These are phyloP conservation scores for Auriscalpium microsporum DNA, from an alignment of 768 basidiomycete species.

Conservation along the genomic window DNA sequence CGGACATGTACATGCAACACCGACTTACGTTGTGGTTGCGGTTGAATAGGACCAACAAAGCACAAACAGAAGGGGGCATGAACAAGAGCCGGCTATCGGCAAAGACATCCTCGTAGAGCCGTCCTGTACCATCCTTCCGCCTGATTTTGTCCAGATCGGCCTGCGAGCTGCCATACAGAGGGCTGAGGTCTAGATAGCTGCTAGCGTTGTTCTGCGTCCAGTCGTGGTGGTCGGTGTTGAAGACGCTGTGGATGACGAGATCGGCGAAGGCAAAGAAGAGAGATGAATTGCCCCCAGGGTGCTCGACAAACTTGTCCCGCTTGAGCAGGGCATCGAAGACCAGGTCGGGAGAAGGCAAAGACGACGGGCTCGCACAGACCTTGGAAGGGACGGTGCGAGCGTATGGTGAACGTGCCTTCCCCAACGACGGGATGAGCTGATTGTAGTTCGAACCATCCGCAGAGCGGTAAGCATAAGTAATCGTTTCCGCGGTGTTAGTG, in stretches of 20 bases:
- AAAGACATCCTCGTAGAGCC: conserved; percentile 60
- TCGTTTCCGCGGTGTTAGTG: not conserved
- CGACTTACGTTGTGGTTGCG: conserved; percentile 64
- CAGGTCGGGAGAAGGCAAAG: conserved; percentile 56
- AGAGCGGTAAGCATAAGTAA: conserved; percentile 17
- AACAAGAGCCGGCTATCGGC: conserved; percentile 55
- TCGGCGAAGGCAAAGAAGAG: conserved; percentile 77
- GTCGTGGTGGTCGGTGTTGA: conserved; percentile 44
- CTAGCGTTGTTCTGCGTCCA: conserved; percentile 52
- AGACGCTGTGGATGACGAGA: conserved; percentile 66
- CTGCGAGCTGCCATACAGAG: conserved; percentile 60
- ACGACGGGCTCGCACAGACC: conserved; percentile 31
- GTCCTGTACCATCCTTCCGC: conserved; percentile 56
- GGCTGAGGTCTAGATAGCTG: conserved; percentile 70
- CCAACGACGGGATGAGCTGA: conserved; percentile 23
- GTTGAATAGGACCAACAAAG: conserved; percentile 57
- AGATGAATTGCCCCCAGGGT: conserved; percentile 52
- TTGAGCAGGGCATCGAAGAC: conserved; percentile 65
- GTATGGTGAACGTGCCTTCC: conserved; percentile 28
- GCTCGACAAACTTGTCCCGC: conserved; percentile 23
- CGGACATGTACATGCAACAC: conserved; percentile 5
- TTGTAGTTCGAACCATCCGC: conserved; percentile 33
- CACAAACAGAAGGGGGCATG: conserved; percentile 67
- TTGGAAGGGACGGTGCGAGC: conserved; percentile 55
- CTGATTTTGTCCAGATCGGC: conserved; percentile 40